phyloP scores from a whole-genome alignment of 495 filamentous ascomycete genomes.

The Aspergillus baeticus region DNA sequence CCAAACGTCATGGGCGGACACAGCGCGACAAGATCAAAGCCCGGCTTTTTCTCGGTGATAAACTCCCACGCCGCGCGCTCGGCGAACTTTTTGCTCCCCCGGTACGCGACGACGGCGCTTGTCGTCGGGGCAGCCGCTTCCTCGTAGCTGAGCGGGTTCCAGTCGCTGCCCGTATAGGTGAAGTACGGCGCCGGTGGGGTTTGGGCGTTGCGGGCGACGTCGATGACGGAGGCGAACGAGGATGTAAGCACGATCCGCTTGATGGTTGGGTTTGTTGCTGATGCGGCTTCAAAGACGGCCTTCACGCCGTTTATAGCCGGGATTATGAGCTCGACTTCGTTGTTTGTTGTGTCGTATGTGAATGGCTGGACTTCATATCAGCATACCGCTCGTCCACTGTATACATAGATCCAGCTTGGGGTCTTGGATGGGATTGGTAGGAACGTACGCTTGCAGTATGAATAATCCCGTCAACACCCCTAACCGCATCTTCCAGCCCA shows the following conservation, averaged over 20 bases:
- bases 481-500: conserved; percentile 33
- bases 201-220: conserved; percentile 35
- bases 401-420: too few species aligned
- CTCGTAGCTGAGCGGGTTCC: conserved; percentile 71
- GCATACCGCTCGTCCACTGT: too few species aligned
- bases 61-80: conserved; percentile 55
- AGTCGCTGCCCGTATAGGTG: conserved; percentile 63
- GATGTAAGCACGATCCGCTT: conserved; percentile 72
- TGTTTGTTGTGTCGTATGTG: conserved; percentile 43
- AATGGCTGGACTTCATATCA: too few species aligned
- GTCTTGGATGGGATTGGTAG: conserved; percentile 1
- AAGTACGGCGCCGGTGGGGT: conserved; percentile 33
- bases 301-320: conserved; percentile 74
- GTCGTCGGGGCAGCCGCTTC: conserved; percentile 41
- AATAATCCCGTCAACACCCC: conserved; percentile 37
- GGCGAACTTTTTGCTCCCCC: conserved; percentile 58
- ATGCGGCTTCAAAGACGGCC: conserved; percentile 49
- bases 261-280: conserved; percentile 56
- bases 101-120: conserved; percentile 54
- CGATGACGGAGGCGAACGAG: conserved; percentile 68
- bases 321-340: conserved; percentile 67
- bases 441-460: conserved; percentile 40
- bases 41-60: conserved; percentile 62
- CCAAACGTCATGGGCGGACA: conserved; percentile 53
- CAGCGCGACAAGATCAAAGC: conserved; percentile 67